Evolutionary conservation across 306 rosid genomes (phyloP), one percentile per base, ranked within the genome.

Genomic region (Begonia loranthoides): DNA sequence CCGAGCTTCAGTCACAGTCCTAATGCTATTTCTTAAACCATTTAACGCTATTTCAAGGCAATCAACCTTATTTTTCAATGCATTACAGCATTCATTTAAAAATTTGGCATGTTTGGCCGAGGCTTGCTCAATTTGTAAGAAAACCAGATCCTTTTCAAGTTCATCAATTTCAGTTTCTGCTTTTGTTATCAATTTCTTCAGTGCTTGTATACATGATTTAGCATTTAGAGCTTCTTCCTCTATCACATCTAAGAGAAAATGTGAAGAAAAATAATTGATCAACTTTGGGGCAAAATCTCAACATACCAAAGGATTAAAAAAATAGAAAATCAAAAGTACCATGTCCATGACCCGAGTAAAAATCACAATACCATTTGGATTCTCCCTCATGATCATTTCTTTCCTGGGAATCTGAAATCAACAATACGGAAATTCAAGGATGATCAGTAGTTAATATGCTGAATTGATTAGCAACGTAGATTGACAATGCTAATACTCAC

Each of bases 171-270:
- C 94, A 39, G 34, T 56, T 56, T 78, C 82, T 2, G 77, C 87
- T 54, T 73, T 67, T 53, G 56, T 59, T 59, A 75, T 65, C 70
- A 72, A 72, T 67, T 65, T 64, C 65, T 67, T 63, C 63, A 82
- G 64, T 63, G 78, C 94, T 62, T 68, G 78, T 56, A 79, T 51
- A 51, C 86, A 77, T 47, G 51, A 73, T 57, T 69, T 72, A 69
- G 55, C 73, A 39, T 82, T 67, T 78, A 78, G 62, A 19, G 70
- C 72, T 71, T 69, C 65, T 71, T 87, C 94, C 69, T 80, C 87
- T 38, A 80, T 74, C 48, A 24, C 52, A 76, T 87, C 94, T 16
- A 36, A 49, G 51, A 48, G 64, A 15, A 55, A 60, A 22, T 68
- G 21, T 19, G n/a, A 36, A 49, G 9, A 13, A 6, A 17, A 65